phyloP scores from a whole-genome alignment of 1,139 yeast genomes.

The Candida gigantensis region DNA sequence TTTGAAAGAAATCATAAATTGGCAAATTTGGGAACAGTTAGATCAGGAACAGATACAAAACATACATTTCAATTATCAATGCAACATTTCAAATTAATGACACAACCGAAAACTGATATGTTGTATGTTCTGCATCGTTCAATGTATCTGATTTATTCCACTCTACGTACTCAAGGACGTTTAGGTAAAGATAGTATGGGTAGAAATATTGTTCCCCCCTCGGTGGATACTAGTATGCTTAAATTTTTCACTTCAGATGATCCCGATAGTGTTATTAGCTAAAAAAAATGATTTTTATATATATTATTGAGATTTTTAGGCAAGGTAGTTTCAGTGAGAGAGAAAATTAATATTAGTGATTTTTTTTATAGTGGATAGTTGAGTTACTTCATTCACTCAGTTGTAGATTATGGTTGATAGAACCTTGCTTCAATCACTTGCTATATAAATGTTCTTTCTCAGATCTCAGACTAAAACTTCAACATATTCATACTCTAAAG shows the following conservation, averaged over 20 bases:
- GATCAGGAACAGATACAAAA: slow-evolving; percentile 50
- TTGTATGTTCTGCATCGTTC: slow-evolving; percentile 37
- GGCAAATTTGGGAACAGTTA: slow-evolving; percentile 55
- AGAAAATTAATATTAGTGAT: too few relatives aligned
- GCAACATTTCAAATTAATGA: slow-evolving; percentile 58
- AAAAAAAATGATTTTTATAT: too few relatives aligned
- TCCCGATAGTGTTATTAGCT: slow-evolving; percentile 42
- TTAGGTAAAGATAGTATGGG: slow-evolving; percentile 35
- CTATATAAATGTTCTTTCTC: too few relatives aligned
- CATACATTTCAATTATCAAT: slow-evolving; percentile 52
- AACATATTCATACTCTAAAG: too few relatives aligned
- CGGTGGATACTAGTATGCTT: slow-evolving; percentile 45
- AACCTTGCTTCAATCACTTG: too few relatives aligned
- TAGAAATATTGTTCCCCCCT: slow-evolving; percentile 30
- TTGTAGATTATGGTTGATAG: too few relatives aligned
- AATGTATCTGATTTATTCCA: slow-evolving; percentile 36
- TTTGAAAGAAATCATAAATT: slow-evolving; percentile 52
- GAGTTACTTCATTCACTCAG: too few relatives aligned
- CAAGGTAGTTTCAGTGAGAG: too few relatives aligned
- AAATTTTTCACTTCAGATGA: slow-evolving; percentile 51
- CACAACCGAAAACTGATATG: slow-evolving; percentile 43
- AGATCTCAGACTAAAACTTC: too few relatives aligned
- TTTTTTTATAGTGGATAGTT: too few relatives aligned
- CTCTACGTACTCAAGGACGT: slow-evolving; percentile 22
- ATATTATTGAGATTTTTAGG: too few relatives aligned